Conservation (phyloP, 768 basidiomycete genomes). For the Pleurotus citrinopileatus region DNA sequence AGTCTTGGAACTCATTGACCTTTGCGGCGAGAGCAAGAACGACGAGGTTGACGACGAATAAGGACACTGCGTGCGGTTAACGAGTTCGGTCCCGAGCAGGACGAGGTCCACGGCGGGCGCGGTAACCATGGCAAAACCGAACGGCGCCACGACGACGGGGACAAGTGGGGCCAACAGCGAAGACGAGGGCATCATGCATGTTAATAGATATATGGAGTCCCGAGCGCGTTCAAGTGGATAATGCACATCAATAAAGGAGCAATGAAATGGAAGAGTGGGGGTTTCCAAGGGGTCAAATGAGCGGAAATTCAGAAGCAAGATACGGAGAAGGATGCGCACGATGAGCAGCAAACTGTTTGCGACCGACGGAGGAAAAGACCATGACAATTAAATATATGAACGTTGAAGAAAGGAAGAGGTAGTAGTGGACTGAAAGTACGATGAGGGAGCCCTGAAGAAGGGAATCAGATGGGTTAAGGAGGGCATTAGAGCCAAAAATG, state of each 20-base stretch:
- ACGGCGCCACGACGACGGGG: too few relatives aligned
- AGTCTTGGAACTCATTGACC: slow-evolving; percentile 58
- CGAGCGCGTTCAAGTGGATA: too few relatives aligned
- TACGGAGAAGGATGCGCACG: not conserved
- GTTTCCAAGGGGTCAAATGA: too few relatives aligned
- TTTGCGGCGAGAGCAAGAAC: slow-evolving; percentile 50
- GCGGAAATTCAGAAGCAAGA: too few relatives aligned
- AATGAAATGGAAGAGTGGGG: not conserved
- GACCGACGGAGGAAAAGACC: slow-evolving; percentile 23
- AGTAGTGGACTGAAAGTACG: not conserved
- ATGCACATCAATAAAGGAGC: slow-evolving; percentile 9
- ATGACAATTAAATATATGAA: slow-evolving; percentile 15
- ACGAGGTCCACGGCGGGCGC: too few relatives aligned
- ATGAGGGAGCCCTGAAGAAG: not conserved
- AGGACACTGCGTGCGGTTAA: slow-evolving; percentile 28
- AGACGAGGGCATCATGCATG: too few relatives aligned
- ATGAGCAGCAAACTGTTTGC: slow-evolving; percentile 10
- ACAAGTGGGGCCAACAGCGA: too few relatives aligned
- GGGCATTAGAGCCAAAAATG: not conserved
- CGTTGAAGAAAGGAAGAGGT: not conserved
- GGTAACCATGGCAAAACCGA: too few relatives aligned
- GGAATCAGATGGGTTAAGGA: not conserved
- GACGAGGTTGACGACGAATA: slow-evolving; percentile 45
- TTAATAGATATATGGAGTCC: too few relatives aligned
- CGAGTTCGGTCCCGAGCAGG: too few relatives aligned